Percentiles rank a stretch among this genome's conserved stretches.
These are phyloP conservation scores for Tuctoria greenei DNA, from an alignment of 176 grass and related monocot genomes.

Conservation along the genomic window DNA sequence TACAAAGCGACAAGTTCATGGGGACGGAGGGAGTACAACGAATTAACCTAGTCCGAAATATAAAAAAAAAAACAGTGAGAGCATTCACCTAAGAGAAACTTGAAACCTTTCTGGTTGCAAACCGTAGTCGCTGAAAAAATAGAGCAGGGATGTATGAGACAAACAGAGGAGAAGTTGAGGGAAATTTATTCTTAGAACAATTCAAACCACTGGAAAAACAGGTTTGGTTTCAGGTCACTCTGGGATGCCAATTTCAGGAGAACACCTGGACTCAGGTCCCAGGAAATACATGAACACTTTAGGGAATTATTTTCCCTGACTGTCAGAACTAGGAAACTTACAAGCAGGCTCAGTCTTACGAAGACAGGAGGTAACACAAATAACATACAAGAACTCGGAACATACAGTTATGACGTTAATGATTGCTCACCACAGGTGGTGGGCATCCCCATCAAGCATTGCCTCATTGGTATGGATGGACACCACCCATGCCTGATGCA, in stretches of 20 bases:
- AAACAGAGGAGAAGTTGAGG: neutral
- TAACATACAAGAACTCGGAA: neutral
- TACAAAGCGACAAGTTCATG: no score
- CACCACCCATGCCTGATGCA: neutral
- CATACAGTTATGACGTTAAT: neutral
- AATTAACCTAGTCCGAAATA: no score
- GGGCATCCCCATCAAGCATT: no score
- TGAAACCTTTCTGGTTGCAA: conserved; percentile 53
- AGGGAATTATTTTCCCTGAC: neutral
- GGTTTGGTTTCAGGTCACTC: neutral
- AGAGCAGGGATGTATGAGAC: conserved; percentile 18
- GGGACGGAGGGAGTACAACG: no score
- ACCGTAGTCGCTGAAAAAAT: conserved; percentile 63
- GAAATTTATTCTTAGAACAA: neutral
- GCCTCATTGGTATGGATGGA: neutral
- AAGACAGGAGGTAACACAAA: neutral
- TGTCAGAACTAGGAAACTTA: neutral
- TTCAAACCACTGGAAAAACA: neutral
- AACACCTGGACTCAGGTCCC: neutral
- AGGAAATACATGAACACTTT: neutral
- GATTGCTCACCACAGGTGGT: neutral
- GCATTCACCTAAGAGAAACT: conserved; percentile 81
- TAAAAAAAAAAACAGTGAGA: no score
- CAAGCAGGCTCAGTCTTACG: neutral
- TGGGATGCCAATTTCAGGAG: neutral